Conservation (phyloP, 176 grass and related monocot species). For the Bolboschoenus planiculmis region DNA sequence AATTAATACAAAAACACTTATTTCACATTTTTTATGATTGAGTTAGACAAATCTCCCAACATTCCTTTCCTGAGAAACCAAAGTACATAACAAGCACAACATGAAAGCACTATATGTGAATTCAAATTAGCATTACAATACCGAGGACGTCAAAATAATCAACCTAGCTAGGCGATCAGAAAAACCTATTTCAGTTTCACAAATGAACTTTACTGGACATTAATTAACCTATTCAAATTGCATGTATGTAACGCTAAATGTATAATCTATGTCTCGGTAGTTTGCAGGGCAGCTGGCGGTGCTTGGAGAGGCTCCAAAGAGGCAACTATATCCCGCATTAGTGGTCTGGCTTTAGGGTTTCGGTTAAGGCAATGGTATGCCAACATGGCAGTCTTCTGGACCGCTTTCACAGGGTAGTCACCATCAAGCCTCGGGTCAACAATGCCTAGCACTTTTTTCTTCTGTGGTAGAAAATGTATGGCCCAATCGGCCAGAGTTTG, state of each 20-base stretch:
- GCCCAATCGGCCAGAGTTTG: slow-evolving; percentile 49
- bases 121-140: slow-evolving; percentile 14
- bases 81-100: not conserved
- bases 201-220: not conserved
- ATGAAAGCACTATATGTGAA: not conserved
- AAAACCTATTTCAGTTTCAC: not conserved
- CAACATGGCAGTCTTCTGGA: slow-evolving; percentile 35
- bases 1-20: not conserved
- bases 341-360: slow-evolving; percentile 43
- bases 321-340: slow-evolving; percentile 46
- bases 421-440: slow-evolving; percentile 29
- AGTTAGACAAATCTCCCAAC: not conserved
- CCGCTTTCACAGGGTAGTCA: slow-evolving; percentile 31
- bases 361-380: slow-evolving; percentile 41
- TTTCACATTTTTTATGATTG: not conserved
- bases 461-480: slow-evolving; percentile 27
- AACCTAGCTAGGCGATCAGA: slow-evolving; percentile 7
- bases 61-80: not conserved
- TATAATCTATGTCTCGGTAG: not conserved
- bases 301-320: slow-evolving; percentile 40
- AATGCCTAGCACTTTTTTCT: slow-evolving; percentile 33
- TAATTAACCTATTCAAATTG: not conserved
- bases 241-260: not conserved
- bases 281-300: not conserved
- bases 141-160: not conserved